Percentiles rank a stretch among this genome's conserved stretches.
Evolutionary conservation across 805 yeast genomes (phyloP).

Genomic region (Candida ficus): DNA sequence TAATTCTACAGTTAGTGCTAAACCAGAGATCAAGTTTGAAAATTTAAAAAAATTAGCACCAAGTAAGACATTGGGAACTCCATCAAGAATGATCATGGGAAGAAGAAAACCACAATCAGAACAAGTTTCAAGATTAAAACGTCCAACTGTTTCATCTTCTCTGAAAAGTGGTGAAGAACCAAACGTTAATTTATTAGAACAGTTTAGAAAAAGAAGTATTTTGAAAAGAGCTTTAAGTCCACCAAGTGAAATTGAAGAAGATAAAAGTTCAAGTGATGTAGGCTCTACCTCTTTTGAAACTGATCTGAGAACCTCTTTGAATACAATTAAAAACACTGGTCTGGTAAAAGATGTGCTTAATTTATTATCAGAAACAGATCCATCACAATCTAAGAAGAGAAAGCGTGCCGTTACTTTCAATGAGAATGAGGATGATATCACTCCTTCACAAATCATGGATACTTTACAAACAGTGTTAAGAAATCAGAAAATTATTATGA

Average conservation of each 20-base stretch:
- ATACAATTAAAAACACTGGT: conserved; percentile 21
- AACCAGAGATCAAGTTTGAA: conserved; percentile 20
- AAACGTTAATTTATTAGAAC: conserved; percentile 16
- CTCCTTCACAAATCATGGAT: conserved; percentile 6
- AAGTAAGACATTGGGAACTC: conserved; percentile 20
- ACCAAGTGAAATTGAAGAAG: conserved; percentile 8
- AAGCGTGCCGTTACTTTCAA: conserved; percentile 28
- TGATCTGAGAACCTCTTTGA: conserved; percentile 21
- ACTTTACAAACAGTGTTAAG: conserved; percentile 10
- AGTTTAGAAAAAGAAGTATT: conserved; percentile 14
- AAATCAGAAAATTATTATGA: conserved; percentile 18
- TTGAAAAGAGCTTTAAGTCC: conserved; percentile 18
- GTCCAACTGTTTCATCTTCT: conserved; percentile 7
- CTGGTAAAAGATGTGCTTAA: conserved; percentile 17
- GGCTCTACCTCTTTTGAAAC: conserved; percentile 3
- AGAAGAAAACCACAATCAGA: conserved; percentile 26
- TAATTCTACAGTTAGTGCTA: conserved; percentile 2
- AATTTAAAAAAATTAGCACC: conserved; percentile 27
- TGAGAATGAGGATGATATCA: not conserved
- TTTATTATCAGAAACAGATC: conserved; percentile 9
- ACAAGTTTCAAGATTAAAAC: conserved; percentile 12
- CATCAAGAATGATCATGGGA: conserved; percentile 27
- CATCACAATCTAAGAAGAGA: conserved; percentile 18
- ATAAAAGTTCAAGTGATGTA: not conserved
- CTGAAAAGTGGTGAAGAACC: conserved; percentile 9